A percentile compares a stretch with the other conserved stretches of the same genome.
These are phyloP conservation scores for Nannizziopsis arthrosporioides DNA, from an alignment of 2,329 filamentous ascomycete genomes.

Conservation along the genomic window DNA sequence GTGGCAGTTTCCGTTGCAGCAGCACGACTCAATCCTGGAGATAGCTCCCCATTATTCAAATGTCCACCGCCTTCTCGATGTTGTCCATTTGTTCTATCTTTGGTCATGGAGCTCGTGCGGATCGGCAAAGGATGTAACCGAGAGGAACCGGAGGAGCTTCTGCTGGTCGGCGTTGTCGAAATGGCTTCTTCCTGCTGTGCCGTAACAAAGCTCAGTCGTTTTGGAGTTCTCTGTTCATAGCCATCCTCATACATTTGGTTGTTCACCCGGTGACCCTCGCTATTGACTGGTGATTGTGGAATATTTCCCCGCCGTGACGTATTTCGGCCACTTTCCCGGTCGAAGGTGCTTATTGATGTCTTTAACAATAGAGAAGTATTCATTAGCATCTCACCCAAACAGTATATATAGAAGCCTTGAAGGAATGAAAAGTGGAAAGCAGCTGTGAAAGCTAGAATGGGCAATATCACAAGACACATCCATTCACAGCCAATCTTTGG, in stretches of 20 bases:
- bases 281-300: slow-evolving; percentile 60
- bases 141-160: slow-evolving; percentile 21
- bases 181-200: slow-evolving; percentile 37
- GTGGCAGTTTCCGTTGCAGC: slow-evolving; percentile 43
- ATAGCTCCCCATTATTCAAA: slow-evolving; percentile 37
- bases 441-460: neutral
- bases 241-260: slow-evolving; percentile 78
- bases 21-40: slow-evolving; percentile 44
- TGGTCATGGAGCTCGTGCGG: slow-evolving; percentile 21
- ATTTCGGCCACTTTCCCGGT: slow-evolving; percentile 35
- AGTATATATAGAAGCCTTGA: neutral
- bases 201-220: slow-evolving; percentile 64
- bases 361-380: slow-evolving; percentile 16
- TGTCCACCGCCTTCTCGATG: slow-evolving; percentile 1
- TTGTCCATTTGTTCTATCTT: slow-evolving; percentile 26
- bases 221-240: slow-evolving; percentile 44
- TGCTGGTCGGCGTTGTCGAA: slow-evolving; percentile 28
- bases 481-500: neutral
- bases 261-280: slow-evolving; percentile 87
- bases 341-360: slow-evolving; percentile 33
- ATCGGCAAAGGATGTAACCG: slow-evolving; percentile 12
- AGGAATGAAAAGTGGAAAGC: neutral
- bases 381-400: slow-evolving; percentile 9
- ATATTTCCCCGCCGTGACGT: slow-evolving; percentile 46
- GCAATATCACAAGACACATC: neutral